Evolutionary conservation across 2,329 filamentous ascomycete genomes (phyloP).

Genomic region (Leptographium radiaticola): DNA sequence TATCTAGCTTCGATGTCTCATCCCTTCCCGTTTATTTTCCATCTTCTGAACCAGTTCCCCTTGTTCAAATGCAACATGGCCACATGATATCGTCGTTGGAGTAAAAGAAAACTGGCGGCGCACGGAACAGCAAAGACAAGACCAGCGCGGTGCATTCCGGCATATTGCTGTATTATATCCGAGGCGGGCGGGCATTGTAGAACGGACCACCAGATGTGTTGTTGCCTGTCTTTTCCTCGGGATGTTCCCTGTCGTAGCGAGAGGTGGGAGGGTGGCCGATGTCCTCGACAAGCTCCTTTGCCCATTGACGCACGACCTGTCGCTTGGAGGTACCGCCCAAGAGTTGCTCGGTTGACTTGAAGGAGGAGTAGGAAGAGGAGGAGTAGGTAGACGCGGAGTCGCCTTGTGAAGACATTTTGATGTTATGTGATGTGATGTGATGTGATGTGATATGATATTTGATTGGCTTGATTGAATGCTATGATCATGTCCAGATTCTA

Average conservation of each 20-base stretch:
- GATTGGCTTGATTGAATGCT: not conserved
- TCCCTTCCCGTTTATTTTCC: no score
- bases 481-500: not conserved
- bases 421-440: no score
- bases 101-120: no score
- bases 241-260: conserved; percentile 6
- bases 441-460: no score
- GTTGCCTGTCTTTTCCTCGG: not conserved
- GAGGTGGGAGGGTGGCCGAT: conserved; percentile 9
- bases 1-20: no score
- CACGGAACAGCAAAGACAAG: not conserved
- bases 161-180: not conserved
- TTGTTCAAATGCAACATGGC: no score
- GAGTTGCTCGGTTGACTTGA: not conserved
- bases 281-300: conserved; percentile 10
- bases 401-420: conserved; percentile 12
- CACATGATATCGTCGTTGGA: no score
- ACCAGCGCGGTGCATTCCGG: not conserved
- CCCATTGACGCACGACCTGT: conserved; percentile 3
- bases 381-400: conserved; percentile 18
- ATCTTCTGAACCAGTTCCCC: no score
- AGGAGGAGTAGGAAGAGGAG: conserved; percentile 10
- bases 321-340: conserved; percentile 7
- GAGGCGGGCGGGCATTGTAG: not conserved
- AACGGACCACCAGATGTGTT: not conserved